Base-by-base conservation (phyloP, 495 filamentous ascomycete species). In the Trichoderma orchidacearum region DNA sequence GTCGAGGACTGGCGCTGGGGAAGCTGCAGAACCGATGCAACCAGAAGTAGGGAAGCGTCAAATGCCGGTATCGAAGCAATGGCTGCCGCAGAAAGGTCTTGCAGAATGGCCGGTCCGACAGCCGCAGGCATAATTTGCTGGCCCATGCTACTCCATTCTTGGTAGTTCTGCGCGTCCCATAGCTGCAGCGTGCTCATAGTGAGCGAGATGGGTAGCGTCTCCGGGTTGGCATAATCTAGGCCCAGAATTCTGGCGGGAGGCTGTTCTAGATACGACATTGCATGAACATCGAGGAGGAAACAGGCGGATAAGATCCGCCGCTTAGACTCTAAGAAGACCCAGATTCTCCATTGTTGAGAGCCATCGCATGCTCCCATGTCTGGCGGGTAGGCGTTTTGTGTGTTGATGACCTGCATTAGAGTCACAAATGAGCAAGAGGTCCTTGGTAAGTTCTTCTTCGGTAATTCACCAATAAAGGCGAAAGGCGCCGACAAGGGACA, bases 231-330 rank as follows among this genome's bases (percentile, higher is more conserved):
- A 34, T 55, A 55, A 17, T 55, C 64, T 52, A 61, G 56, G 50
- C 65, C 61, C 59, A 57, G 58, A 50, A 70, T 64, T 51, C 67
- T 64, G 8, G 61, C 64, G 8, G 67, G 67, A n/a, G 59, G 58
- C 56, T 74, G 72, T 63, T 79, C 73, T 56, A 78, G 72, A 57
- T 72, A 77, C 56, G 72, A 64, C 50, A 74, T 68, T 54, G 75
- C 65, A 56, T 79, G 78, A 17, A 74, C 66, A 64, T 81, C 77
- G 55, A 73, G 64, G 60, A 76, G 62, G 65, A 78, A 74, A 64
- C 74, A 81, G 9, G 68, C 70, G 45, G 71, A 67, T 17, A 77
- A 62, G 52, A 80, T 70, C 32, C 78, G 72, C n/a, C 73, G 74
- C 59, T 63, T 67, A 23, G 72, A 67, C 60, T 81, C 78, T 25